Conservation (phyloP, 768 basidiomycete species). For the Suillus subluteus region DNA sequence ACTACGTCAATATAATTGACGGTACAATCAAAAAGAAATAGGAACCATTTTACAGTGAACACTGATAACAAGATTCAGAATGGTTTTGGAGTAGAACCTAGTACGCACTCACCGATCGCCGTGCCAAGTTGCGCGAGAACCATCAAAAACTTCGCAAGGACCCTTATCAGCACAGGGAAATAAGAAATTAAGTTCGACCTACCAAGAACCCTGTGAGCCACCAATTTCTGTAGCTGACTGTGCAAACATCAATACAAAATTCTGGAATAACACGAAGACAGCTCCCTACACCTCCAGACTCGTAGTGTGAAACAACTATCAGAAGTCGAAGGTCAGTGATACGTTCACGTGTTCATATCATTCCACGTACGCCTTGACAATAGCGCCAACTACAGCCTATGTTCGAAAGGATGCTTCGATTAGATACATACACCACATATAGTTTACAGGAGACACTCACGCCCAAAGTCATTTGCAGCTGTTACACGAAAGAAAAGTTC, state of each 20-base stretch:
- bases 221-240: conserved; percentile 60
- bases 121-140: conserved; percentile 52
- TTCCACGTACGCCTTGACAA: conserved; percentile 57
- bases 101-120: conserved; percentile 40
- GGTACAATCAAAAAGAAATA: conserved; percentile 13
- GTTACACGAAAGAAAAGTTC: neutral
- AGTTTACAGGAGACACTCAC: conserved; percentile 22
- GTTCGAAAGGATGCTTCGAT: neutral
- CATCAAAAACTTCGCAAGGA: conserved; percentile 43
- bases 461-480: conserved; percentile 51
- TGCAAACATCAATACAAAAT: neutral
- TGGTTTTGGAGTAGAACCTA: neutral
- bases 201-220: conserved; percentile 51
- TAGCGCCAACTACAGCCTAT: conserved; percentile 55
- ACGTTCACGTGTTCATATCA: neutral
- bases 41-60: conserved; percentile 49
- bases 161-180: conserved; percentile 5
- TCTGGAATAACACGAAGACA: conserved; percentile 4
- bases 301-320: conserved; percentile 58
- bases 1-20: neutral
- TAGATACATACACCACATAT: conserved; percentile 9
- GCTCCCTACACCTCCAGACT: conserved; percentile 60
- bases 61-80: conserved; percentile 30
- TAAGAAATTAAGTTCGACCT: conserved; percentile 20
- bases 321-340: neutral